Conservation (phyloP, 352 stramenopile genomes). For the Globisporangium perplexum region DNA sequence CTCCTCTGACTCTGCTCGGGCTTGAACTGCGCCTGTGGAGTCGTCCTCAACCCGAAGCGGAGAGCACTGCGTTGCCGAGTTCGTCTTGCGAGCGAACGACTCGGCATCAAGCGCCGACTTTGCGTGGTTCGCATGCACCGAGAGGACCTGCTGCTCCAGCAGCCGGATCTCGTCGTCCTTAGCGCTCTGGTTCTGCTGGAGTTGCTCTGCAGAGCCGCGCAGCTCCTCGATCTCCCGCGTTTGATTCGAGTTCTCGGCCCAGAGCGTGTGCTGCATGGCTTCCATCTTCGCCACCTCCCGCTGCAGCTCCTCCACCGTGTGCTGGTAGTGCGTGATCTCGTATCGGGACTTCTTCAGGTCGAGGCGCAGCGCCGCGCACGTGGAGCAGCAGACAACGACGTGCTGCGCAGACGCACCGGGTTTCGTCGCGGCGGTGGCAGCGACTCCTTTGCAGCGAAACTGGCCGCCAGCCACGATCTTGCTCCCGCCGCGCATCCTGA, state of each 20-base stretch:
- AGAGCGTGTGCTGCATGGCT: slow-evolving; percentile 21
- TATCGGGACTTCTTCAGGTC: slow-evolving; percentile 15
- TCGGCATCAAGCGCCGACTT: neutral
- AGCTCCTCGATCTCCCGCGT: slow-evolving; percentile 20
- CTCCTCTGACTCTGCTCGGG: neutral
- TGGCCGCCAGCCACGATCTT: slow-evolving; percentile 34
- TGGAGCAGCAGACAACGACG: slow-evolving; percentile 7
- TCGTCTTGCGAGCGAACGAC: no score
- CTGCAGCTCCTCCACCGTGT: slow-evolving; percentile 14
- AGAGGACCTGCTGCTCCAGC: slow-evolving; percentile 10
- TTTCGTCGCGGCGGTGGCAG: neutral
- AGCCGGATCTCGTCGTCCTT: slow-evolving; percentile 8
- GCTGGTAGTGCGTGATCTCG: slow-evolving; percentile 12
- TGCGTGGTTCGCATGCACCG: neutral
- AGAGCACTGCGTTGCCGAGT: slow-evolving; percentile 1
- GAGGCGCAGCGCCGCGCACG: slow-evolving; percentile 15
- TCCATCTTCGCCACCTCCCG: slow-evolving; percentile 26
- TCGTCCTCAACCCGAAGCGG: neutral
- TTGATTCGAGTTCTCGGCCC: slow-evolving; percentile 19
- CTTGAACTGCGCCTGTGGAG: neutral
- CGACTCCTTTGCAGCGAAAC: slow-evolving; percentile 20
- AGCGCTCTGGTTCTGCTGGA: slow-evolving; percentile 15
- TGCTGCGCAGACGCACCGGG: neutral
- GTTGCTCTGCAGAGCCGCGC: slow-evolving; percentile 10
- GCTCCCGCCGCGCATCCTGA: slow-evolving; percentile 28